These are phyloP conservation scores for Coccinonectria pachysandricola DNA, from an alignment of 2,329 filamentous ascomycete genomes.

Conservation along the genomic window DNA sequence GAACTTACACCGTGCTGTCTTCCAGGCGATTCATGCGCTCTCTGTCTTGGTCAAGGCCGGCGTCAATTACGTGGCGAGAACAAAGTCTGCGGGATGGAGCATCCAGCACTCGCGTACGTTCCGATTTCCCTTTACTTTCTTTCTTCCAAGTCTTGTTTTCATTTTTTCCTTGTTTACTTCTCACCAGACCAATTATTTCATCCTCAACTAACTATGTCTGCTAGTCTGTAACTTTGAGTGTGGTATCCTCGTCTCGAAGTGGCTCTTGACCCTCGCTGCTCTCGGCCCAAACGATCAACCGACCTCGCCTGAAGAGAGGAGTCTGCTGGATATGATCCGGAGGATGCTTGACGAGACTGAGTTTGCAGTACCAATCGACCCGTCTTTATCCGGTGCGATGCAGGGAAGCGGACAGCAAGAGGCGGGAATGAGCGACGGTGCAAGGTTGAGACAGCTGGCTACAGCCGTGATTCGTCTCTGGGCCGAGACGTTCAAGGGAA, in stretches of 20 bases:
- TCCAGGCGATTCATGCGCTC: conserved; percentile 58
- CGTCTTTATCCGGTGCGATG: conserved; percentile 36
- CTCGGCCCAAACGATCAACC: conserved; percentile 40
- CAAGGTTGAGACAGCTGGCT: conserved; percentile 44
- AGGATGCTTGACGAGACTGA: conserved; percentile 53
- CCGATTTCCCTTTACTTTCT: not conserved
- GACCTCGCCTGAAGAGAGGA: conserved; percentile 41
- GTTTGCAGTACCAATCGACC: conserved; percentile 50
- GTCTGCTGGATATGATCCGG: conserved; percentile 44
- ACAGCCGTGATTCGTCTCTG: conserved; percentile 49
- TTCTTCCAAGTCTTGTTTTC: too few species aligned
- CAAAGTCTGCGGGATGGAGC: conserved; percentile 52
- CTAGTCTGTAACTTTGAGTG: conserved; percentile 51
- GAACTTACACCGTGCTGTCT: conserved; percentile 51
- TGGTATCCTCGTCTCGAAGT: conserved; percentile 49
- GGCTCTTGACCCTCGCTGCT: conserved; percentile 45
- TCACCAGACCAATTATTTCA: conserved; percentile 1
- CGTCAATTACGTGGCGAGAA: conserved; percentile 51
- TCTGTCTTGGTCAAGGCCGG: conserved; percentile 56
- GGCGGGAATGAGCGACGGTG: conserved; percentile 35
- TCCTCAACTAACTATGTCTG: conserved; percentile 8
- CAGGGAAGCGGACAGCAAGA: conserved; percentile 30
- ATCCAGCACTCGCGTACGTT: conserved; percentile 50
- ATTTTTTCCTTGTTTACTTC: too few species aligned
- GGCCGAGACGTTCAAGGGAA: conserved; percentile 52